Base-by-base conservation (phyloP, 306 rosid species). In the Medicago arabica region DNA sequence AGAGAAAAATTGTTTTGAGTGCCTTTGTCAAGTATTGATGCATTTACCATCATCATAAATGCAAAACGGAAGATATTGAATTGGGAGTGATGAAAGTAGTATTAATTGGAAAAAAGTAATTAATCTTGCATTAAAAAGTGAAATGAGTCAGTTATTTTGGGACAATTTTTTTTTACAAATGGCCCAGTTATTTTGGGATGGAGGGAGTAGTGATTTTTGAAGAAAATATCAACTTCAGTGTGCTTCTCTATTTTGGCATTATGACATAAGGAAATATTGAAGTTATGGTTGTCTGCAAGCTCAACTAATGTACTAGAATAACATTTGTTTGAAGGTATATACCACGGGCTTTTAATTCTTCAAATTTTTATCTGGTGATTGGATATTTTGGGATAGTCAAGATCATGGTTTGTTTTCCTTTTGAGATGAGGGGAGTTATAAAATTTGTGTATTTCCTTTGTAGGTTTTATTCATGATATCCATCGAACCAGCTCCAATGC, bases 401-500 rank as follows among this genome's bases (percentile, higher is more conserved):
- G 49, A 16, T 31, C 46, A 38, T 69, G 34, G 43, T 31, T 46
- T 66, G 41, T 69, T 75, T 21, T 31, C 71, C 55, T 50, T 81
- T 66, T 73, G 71, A 78, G 23, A n/a, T 13, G 11, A 16, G 62
- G 59, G 68, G 39, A 43, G 66, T 63, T 75, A 67, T 76, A 13
- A 38, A 38, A 17, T 50, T 68, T 49, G 44, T 40, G 47, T 55
- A 55, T 60, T 66, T 58, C 38, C 66, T 50, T 61, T 80, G 79
- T 75, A 95, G 98, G 98, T 95, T 86, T 79, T 95, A 69, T 95
- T 95, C 91, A 95, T 95, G 98, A 95, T 95, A 86, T 92, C 97
- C 80, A 91, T 90, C 17, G 98, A 95, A 84, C 97, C 98, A 72
- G 97, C 98, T 73, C 98, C 98, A 9, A 95, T 95, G 98, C 98